Percentiles rank a stretch among this genome's conserved stretches.
phyloP scores from a whole-genome alignment of 352 stramenopile species.

The Peronospora belbahrii region DNA sequence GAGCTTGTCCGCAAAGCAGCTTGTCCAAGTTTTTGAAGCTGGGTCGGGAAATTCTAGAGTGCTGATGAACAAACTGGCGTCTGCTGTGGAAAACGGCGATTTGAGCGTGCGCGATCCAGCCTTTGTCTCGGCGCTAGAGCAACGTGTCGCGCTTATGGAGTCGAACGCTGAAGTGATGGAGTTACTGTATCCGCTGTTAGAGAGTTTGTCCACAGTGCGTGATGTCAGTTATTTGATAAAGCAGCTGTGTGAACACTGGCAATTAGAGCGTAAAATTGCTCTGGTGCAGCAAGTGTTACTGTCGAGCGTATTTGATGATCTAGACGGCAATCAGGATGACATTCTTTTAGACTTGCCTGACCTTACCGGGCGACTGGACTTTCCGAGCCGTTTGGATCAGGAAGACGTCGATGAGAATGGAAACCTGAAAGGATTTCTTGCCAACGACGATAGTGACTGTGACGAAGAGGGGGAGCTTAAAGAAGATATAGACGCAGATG shows the following conservation, averaged over 20 bases:
- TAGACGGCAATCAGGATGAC: constrained; percentile 77
- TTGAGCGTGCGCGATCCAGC: constrained; percentile 45
- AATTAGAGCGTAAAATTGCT: constrained; percentile 39
- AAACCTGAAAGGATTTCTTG: constrained; percentile 66
- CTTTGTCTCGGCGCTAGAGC: constrained; percentile 26
- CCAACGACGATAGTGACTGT: constrained; percentile 58
- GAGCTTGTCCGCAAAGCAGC: constrained; percentile 37
- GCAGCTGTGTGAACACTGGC: constrained; percentile 55
- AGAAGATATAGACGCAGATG: constrained; percentile 30
- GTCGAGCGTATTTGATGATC: constrained; percentile 68
- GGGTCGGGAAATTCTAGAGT: constrained; percentile 51
- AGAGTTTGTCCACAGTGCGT: constrained; percentile 64
- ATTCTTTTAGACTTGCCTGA: constrained; percentile 53
- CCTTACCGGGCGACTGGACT: constrained; percentile 56
- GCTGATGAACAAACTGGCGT: constrained; percentile 70
- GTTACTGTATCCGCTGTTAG: constrained; percentile 57
- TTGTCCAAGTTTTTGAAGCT: constrained; percentile 63
- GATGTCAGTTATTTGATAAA: constrained; percentile 62
- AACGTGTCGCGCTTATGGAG: constrained; percentile 23
- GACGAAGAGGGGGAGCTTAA: constrained; percentile 42
- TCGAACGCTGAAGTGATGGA: constrained; percentile 58
- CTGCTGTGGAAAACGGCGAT: constrained; percentile 60
- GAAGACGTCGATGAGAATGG: constrained; percentile 79
- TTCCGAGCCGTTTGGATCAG: constrained; percentile 68
- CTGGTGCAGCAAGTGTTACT: constrained; percentile 75